phyloP scores from a whole-genome alignment of 1,139 yeast species.

The Pichia sp. region DNA sequence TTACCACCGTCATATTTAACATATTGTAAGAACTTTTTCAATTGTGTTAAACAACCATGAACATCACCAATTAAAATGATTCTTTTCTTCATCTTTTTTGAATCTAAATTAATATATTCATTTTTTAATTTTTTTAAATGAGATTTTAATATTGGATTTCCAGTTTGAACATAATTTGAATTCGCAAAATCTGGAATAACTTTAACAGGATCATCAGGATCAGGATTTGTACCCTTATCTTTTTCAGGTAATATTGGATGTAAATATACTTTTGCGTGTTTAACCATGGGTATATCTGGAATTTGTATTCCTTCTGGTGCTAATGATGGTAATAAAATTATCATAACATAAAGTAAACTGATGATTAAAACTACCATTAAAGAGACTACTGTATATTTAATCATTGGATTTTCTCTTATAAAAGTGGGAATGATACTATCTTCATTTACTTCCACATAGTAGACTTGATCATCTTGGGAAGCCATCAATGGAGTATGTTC shows the following conservation, averaged over 20 bases:
- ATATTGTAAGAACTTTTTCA: slow-evolving; percentile 44
- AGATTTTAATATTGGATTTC: slow-evolving; percentile 14
- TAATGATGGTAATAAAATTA: slow-evolving; percentile 26
- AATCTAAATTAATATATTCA: background rate
- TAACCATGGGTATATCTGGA: slow-evolving; percentile 23
- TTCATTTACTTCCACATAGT: slow-evolving; percentile 13
- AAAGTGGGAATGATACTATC: slow-evolving; percentile 9
- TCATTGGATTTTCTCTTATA: slow-evolving; percentile 9
- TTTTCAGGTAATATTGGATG: slow-evolving; percentile 26
- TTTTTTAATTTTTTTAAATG: slow-evolving; percentile 18
- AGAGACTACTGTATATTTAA: slow-evolving; percentile 10
- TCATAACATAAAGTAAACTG: slow-evolving; percentile 24
- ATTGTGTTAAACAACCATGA: slow-evolving; percentile 66
- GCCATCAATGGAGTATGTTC: slow-evolving; percentile 14
- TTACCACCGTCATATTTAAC: slow-evolving; percentile 36
- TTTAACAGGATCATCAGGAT: slow-evolving; percentile 24
- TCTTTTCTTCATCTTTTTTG: slow-evolving; percentile 30
- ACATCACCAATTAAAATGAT: slow-evolving; percentile 77
- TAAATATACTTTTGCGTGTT: slow-evolving; percentile 19
- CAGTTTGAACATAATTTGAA: slow-evolving; percentile 14
- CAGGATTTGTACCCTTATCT: slow-evolving; percentile 5
- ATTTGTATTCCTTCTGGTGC: slow-evolving; percentile 28
- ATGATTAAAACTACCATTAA: slow-evolving; percentile 11
- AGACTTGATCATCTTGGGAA: slow-evolving; percentile 20
- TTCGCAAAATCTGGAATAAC: slow-evolving; percentile 21